Evolutionary conservation across 1,284 basidiomycete genomes (phyloP).

Genomic region (Filobasidium uniguttulatum): DNA sequence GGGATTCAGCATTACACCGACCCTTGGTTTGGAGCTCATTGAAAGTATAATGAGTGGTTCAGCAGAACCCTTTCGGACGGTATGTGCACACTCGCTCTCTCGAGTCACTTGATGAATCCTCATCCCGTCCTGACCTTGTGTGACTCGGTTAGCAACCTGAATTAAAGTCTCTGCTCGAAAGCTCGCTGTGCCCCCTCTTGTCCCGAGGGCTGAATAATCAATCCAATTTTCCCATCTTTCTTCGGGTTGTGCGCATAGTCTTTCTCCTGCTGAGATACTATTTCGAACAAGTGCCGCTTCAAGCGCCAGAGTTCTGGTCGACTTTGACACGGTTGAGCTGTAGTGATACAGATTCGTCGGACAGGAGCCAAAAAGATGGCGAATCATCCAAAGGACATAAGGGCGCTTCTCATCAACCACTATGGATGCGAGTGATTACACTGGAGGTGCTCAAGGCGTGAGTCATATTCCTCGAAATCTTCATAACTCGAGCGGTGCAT

Average conservation of each 20-base stretch:
- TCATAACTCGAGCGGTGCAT: background rate
- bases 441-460: slow-evolving; percentile 83
- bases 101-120: too few relatives aligned
- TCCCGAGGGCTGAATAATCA: slow-evolving; percentile 72
- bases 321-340: slow-evolving; percentile 64
- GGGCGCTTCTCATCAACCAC: too few relatives aligned
- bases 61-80: slow-evolving; percentile 69
- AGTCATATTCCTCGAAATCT: slow-evolving; percentile 12
- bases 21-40: slow-evolving; percentile 87
- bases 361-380: background rate
- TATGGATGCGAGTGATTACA: slow-evolving; percentile 72
- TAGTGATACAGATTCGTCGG: slow-evolving; percentile 43
- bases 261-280: slow-evolving; percentile 89
- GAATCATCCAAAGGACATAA: too few relatives aligned
- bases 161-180: slow-evolving; percentile 65
- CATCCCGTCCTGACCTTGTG: background rate
- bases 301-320: slow-evolving; percentile 71
- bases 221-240: slow-evolving; percentile 69
- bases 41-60: slow-evolving; percentile 96
- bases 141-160: slow-evolving; percentile 52
- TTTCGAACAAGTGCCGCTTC: slow-evolving; percentile 59
- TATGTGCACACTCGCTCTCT: slow-evolving; percentile 27
- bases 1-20: slow-evolving; percentile 47
- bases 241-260: slow-evolving; percentile 82
- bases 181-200: slow-evolving; percentile 79